A percentile compares a stretch with the other conserved stretches of the same genome.
These are phyloP conservation scores for Pterocarpus macrocarpus DNA, from an alignment of 306 rosid species.

Conservation along the genomic window DNA sequence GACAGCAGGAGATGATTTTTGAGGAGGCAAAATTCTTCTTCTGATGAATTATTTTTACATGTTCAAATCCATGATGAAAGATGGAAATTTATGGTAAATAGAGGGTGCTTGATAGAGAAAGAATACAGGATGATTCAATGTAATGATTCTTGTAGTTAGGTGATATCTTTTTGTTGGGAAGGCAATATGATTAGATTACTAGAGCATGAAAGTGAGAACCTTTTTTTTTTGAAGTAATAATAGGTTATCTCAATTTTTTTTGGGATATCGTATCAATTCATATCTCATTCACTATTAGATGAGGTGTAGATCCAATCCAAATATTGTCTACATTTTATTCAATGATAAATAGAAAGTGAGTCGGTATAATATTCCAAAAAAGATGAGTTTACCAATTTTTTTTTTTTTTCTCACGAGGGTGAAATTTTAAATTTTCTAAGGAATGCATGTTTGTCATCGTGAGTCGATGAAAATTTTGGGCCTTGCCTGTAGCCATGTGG, in stretches of 20 bases:
- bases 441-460: slow-evolving; percentile 52
- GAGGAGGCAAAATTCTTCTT: slow-evolving; percentile 53
- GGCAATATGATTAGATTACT: slow-evolving; percentile 40
- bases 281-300: no score
- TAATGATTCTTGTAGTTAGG: slow-evolving; percentile 44
- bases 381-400: no score
- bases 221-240: no score
- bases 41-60: slow-evolving; percentile 54
- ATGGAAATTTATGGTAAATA: slow-evolving; percentile 54
- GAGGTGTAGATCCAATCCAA: no score
- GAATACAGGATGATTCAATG: slow-evolving; percentile 16
- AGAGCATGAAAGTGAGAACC: slow-evolving; percentile 34
- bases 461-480: slow-evolving; percentile 43
- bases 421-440: slow-evolving; percentile 26
- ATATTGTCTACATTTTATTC: no score
- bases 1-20: slow-evolving; percentile 52
- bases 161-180: slow-evolving; percentile 41
- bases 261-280: no score
- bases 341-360: no score
- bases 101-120: slow-evolving; percentile 45
- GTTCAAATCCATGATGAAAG: slow-evolving; percentile 36
- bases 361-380: no score
- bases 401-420: slow-evolving; percentile 45
- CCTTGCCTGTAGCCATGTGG: slow-evolving; percentile 59
- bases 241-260: no score